Evolutionary conservation across 345 rosid species (phyloP), one percentile per base, ranked within the genome.

Genomic region (Arabidopsis arenosa): DNA sequence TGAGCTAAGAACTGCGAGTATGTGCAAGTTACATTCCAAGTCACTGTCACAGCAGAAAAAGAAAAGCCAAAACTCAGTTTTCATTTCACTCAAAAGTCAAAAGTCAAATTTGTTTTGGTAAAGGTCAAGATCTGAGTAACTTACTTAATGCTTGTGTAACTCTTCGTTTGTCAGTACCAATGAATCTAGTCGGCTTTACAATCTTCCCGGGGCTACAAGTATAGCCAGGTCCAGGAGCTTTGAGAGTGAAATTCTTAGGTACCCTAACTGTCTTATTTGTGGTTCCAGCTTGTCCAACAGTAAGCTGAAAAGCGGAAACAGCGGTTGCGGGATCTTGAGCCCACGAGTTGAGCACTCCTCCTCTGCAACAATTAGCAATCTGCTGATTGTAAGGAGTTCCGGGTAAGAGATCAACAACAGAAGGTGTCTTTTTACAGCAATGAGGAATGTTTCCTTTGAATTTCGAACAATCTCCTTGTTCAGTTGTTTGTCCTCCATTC

Each of bases 21-120:
- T 41, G 96, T 89, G 93, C 96, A 93, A 9, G 96, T 90, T 17
- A 90, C 93, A 59, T 90, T 89, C 96, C 96, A 92, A 48, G 97
- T 90, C 91, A 93, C 98, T 93, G 87, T 64, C 26, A 59, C 54
- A 62, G 23, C 48, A 66, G 15, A 61, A 28, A 72, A 17, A 10
- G 2, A 41, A 5, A 44, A 79, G 43, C 11, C 7, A 26, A 26
- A 65, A 41, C 2, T 65, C 69, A 66, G 44, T 51, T 66, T 66
- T 14, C 52, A 2, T 28, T 33, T 18, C 5, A 75, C 65, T 33
- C 3, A 18, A 39, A 56, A 60, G 1, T 33, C 3, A 18, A 39
- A 56, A 60, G 54, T 1, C 3, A 48, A 26, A 14, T 15, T 28
- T 28, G 1, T 33, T 30, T 7, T 10, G 37, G 3, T 57, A 41